These are phyloP conservation scores for Brasenia schreberi DNA, from an alignment of 164 flowering plant species.

Conservation along the genomic window DNA sequence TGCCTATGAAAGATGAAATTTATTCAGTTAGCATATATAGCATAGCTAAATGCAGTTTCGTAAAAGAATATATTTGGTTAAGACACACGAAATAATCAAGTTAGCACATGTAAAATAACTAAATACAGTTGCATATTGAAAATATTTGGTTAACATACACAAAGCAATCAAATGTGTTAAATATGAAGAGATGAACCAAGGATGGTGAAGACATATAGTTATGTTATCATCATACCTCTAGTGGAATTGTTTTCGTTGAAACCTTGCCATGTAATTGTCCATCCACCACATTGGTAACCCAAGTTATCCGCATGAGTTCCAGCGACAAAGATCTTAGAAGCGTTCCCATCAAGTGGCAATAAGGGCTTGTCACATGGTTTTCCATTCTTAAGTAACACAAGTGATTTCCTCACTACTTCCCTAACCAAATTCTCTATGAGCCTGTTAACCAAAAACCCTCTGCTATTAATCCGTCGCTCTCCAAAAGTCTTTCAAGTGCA, in stretches of 20 bases:
- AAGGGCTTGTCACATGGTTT: constrained; percentile 10
- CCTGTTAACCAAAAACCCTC: constrained; percentile 8
- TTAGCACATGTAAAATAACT: too few species aligned
- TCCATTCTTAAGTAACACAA: constrained; percentile 24
- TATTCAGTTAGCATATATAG: too few species aligned
- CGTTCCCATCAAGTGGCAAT: constrained; percentile 22
- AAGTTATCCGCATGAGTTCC: constrained; percentile 24
- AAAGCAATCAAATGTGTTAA: neutral
- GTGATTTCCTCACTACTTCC: constrained; percentile 25
- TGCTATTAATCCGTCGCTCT: neutral
- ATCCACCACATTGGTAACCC: constrained; percentile 30
- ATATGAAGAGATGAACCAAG: too few species aligned
- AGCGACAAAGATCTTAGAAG: constrained; percentile 21
- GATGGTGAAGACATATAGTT: neutral
- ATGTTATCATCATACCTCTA: constrained; percentile 4
- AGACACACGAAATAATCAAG: too few species aligned
- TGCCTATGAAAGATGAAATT: constrained; percentile 9
- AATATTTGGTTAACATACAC: neutral
- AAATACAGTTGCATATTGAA: too few species aligned
- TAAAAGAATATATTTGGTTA: too few species aligned
- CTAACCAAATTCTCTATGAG: constrained; percentile 25
- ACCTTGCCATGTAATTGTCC: constrained; percentile 27
- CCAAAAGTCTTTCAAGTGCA: neutral
- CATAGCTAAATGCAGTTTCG: too few species aligned
- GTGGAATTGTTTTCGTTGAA: constrained; percentile 32